Base-by-base conservation (phyloP, 2,329 filamentous ascomycete genomes). In the Setomelanomma holmii region DNA sequence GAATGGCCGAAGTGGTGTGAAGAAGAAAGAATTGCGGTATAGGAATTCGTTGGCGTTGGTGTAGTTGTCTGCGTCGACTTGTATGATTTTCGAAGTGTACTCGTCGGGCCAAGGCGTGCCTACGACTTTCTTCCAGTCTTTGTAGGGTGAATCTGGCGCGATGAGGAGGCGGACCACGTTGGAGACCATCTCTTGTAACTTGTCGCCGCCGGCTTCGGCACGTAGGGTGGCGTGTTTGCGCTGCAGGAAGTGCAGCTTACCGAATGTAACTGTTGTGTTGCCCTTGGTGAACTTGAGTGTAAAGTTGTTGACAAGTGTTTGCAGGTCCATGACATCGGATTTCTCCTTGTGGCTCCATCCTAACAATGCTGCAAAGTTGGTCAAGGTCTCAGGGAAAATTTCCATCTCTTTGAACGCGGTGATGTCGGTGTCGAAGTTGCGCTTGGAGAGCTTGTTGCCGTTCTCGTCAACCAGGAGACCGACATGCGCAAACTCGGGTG, bases 221-320 rank as follows among this genome's bases (percentile, higher is more conserved):
- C 78, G 78, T 5, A 76, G 75, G 34, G 79, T 75, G n/a, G 82
- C 82, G 68, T 93, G 90, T 40, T 84, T 82, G 62, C 84, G 86
- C 67, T 97, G 91, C 42, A 98, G 83, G 72, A 87, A 91, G 63
- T 85, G 83, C 14, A 98, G 82, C 70, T 98, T 99, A 42, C 87
- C 85, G 44, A 88, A 84, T 17, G 89, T 86, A 16, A 97, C 90
- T 12, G 89, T 88, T 5, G 93, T 91, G 71, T 97, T 93, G 8
- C 93, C 93, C 64, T 89, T 90, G 3, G 92, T 98, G 76, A 97
- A 96, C 68, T 91, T 92, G 60, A 96, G 82, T 40, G 87, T 86
- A 70, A 97, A 93, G 84, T 86, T 86, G 16, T 87, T 72, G 39
- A 91, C 82, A 46, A 99, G 83, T 8, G 91, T 84, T 1, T 86